Evolutionary conservation across 805 yeast species (phyloP), one percentile per base, ranked within the genome.

Genomic region (Candida sanyiensis): DNA sequence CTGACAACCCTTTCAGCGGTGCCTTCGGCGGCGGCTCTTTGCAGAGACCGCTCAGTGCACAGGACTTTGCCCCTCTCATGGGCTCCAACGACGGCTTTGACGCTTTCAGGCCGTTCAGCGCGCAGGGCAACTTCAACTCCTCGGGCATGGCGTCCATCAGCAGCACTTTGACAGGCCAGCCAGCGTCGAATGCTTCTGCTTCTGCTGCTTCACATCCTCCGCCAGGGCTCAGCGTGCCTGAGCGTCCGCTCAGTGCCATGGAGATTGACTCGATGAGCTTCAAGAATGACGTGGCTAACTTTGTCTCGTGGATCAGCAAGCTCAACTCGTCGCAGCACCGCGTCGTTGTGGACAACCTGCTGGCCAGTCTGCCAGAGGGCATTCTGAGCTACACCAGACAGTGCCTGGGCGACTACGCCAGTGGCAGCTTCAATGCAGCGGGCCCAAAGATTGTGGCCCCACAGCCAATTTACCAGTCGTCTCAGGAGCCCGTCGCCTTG

Each of bases 331-430:
- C 66, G 33, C 80, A 77, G 45, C 73, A 66, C 47, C 62, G 71
- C 40, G 61, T 72, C 35, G 70, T 75, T 57, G 64, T 75, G 43
- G 82, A 76, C 48, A 70, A 73, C 51, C 58, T 77, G 54, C 62
- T 78, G 42, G 61, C 68, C 33, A 63, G 64, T 42, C 57, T 77
- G 47, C 70, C 75, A 7, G 69, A 72, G 39, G 81, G 77, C 46
- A 69, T 72, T 12, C 56, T 75, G 44, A 60, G 67, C 25, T 64
- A 74, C 35, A 70, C 77, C 39, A 71, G 67, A 51, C 52, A 69
- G 22, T 70, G 68, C 46, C 48, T 76, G 39, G 78, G 73, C 42
- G 55, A 52, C 37, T 52, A 57, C 23, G 9, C 23, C n/a, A 31
- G 23, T 26, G 28, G n/a, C 19, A 4, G 6, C 7, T 11, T 17